Conservation (phyloP, 176 grass and related monocot species). For the Microstegium vimineum region DNA sequence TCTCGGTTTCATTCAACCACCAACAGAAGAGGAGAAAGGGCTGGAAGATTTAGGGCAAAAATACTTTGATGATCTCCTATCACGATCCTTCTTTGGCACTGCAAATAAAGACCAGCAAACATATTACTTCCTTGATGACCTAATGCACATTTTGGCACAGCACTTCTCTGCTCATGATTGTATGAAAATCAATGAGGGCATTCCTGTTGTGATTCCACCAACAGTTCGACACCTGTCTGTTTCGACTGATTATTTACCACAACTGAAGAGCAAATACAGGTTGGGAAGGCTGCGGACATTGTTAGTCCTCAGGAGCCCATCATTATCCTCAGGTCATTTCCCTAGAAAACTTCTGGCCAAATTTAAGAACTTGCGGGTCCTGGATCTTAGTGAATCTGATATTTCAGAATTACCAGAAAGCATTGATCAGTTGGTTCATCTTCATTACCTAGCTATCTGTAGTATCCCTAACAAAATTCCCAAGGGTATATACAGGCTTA, state of each 20-base stretch:
- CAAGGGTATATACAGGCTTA: constrained; percentile 30
- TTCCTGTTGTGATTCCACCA: constrained; percentile 20
- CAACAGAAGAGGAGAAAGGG: not conserved
- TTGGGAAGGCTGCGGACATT: constrained; percentile 41
- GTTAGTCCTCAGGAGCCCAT: constrained; percentile 8
- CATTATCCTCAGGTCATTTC: not conserved
- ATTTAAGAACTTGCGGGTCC: constrained; percentile 37
- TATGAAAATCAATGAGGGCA: constrained; percentile 29
- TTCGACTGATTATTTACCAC: constrained; percentile 14
- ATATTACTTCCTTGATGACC: constrained; percentile 38
- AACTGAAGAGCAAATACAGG: constrained; percentile 14
- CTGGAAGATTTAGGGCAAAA: constrained; percentile 34
- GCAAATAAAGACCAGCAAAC: not conserved
- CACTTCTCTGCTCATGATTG: constrained; percentile 44
- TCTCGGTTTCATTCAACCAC: constrained; percentile 28
- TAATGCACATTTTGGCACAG: constrained; percentile 42
- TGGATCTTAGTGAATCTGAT: constrained; percentile 42
- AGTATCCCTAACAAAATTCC: constrained; percentile 31
- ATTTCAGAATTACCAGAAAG: constrained; percentile 45
- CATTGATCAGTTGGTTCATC: constrained; percentile 39
- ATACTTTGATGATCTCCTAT: constrained; percentile 51
- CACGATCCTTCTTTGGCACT: constrained; percentile 45
- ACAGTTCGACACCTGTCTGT: constrained; percentile 52
- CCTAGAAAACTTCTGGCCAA: constrained; percentile 29
- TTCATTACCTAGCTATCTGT: constrained; percentile 47